Evolutionary conservation across 2,329 filamentous ascomycete species (phyloP), one percentile per base, ranked within the genome.

Genomic region (Polytolypa hystricis): DNA sequence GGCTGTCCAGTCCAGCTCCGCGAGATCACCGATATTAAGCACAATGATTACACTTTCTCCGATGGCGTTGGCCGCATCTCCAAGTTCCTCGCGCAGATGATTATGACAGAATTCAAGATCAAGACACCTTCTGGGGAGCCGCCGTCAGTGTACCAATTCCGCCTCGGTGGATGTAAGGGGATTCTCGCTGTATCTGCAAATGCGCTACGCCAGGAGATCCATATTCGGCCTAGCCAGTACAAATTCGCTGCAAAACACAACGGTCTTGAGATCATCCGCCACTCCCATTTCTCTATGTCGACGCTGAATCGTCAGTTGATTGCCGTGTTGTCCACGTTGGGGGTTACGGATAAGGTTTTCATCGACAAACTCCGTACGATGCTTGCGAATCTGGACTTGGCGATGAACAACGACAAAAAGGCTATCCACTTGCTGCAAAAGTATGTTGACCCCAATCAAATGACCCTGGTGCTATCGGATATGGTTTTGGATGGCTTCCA

Each of bases 1-100:
- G 71, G 76, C 11, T 74, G 78, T 15, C 70, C 69, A 0, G 73
- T 80, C 5, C 65, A 69, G 1, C 56, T 73, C 17, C 65, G 73
- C 9, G 65, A 66, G 4, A 74, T 89, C 20, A 58, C 69, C 0
- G 91, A 96, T 45, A 72, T 96, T 14, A 65, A 77, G 40, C 69
- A 70, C 2, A 77, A 82, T 31, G 73, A 67, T 0, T 78, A 75
- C 51, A 81, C 67, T 42, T 98, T 96, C 55, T 91, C 83, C 0
- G 91, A 98, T 51, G 91, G 91, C 0, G 83, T 96, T 3, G 91
- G 91, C 1, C 93, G 85, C 53, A 84, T 98, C n/a, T 95, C 89
- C 0, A 62, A 60, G 0, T 79, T 84, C 41, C 65, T 94, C 15
- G 83, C 86, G 0, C 65, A 76, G 18, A 74, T 91, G 60, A 75